These are phyloP conservation scores for Schoenoplectus triqueter DNA, from an alignment of 202 grass and related monocot genomes.

Conservation along the genomic window DNA sequence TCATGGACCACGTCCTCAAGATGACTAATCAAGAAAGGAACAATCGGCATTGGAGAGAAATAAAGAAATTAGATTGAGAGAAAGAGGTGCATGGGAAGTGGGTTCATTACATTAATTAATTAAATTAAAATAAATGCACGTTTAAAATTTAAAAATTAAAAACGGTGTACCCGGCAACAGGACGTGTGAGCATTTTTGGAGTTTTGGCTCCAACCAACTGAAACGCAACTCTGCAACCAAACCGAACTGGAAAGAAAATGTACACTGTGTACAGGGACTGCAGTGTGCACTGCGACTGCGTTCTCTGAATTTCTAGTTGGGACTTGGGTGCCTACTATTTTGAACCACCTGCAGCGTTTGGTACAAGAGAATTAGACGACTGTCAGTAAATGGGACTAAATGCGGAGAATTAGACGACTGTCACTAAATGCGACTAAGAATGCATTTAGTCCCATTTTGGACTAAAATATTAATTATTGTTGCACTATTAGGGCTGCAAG, in stretches of 20 bases:
- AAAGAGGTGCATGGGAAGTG: background rate
- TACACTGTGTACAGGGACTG: background rate
- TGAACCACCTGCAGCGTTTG: background rate
- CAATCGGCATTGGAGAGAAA: no score
- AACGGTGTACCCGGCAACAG: constrained; percentile 37
- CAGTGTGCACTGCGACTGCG: background rate
- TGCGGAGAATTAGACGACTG: background rate
- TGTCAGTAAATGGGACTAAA: background rate
- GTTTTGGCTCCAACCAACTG: constrained; percentile 31
- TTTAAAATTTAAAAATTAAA: background rate
- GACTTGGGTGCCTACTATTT: background rate
- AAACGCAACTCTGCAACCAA: background rate
- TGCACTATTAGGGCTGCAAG: no score
- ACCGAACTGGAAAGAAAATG: background rate
- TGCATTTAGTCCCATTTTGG: no score
- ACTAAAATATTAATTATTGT: no score
- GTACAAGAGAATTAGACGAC: background rate
- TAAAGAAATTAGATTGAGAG: no score
- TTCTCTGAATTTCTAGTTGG: background rate
- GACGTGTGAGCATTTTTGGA: constrained; percentile 48
- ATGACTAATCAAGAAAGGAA: no score
- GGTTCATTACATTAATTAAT: constrained; percentile 31
- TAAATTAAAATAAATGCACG: background rate
- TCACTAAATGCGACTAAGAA: background rate
- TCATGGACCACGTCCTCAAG: no score